Base-by-base conservation (phyloP, 805 yeast genomes). In the Zygosaccharomyces lentus region DNA sequence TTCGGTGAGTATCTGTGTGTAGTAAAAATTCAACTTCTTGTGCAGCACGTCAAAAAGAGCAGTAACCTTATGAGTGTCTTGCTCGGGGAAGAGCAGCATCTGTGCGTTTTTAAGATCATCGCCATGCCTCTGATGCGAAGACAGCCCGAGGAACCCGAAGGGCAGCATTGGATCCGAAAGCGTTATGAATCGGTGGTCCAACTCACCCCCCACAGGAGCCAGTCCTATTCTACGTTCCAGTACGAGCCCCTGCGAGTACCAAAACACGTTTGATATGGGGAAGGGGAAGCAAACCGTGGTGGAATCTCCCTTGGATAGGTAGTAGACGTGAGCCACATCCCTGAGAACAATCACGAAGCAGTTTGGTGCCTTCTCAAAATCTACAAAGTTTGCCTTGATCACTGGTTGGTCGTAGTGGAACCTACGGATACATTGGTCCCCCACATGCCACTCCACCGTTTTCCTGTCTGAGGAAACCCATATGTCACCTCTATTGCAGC, bases 161-260 rank as follows among this genome's bases (percentile, higher is more conserved):
- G 87, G 93, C 2, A 79, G 77, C 49, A 84, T 67, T 0, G 96
- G 91, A 59, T 87, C 95, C 1, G 81, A 73, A 48, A 88, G 60
- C 0, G 95, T 80, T 43, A 87, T 70, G 53, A 86, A 84, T 43
- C 69, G 64, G 34, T 56, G 57, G 15, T 48, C 49, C 47, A 8
- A 48, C 27, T 12, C 48, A 40, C 9, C 34, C 13, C 5, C 35
- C 29, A n/a, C 34, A 9, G 17, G 23, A 39, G 27, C 19, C 41
- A 34, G 37, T 48, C 24, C 45, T 34, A 56, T 54, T 40, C 72
- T 74, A 31, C 80, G 69, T 55, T 84, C 86, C 17, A 86, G 56
- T 0, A 89, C 66, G 3, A 87, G 58, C 0, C 96, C 96, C 34
- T 77, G 73, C 19, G 78, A 80, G 56, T 80, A 84, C 9, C 84